Evolutionary conservation across 768 basidiomycete species (phyloP).

Genomic region (Hygrophorus pudorinus): DNA sequence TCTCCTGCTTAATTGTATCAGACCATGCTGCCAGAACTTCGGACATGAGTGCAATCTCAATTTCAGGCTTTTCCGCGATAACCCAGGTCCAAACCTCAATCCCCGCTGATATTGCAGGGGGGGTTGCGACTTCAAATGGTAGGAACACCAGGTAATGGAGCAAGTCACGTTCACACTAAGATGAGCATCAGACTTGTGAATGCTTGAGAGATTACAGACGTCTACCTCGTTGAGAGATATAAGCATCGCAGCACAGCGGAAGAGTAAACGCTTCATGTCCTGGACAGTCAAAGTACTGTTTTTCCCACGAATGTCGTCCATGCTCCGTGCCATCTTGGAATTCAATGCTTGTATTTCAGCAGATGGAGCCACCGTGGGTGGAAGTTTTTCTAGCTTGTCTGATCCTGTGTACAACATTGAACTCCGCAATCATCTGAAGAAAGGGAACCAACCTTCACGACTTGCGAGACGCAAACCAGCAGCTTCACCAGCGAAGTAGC

Average conservation of each 20-base stretch:
- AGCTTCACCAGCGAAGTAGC: conserved; percentile 83
- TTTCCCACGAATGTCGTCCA: conserved; percentile 62
- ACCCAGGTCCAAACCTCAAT: conserved; percentile 97
- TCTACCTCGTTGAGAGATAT: conserved; percentile 57
- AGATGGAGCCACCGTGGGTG: conserved; percentile 48
- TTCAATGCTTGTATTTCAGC: conserved; percentile 60
- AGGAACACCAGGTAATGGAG: conserved; percentile 80
- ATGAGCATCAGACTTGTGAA: background rate
- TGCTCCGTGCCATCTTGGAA: conserved; percentile 53
- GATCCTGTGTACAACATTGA: conserved; percentile 28
- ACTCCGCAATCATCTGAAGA: background rate
- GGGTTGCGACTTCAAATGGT: conserved; percentile 85
- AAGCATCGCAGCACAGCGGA: conserved; percentile 76
- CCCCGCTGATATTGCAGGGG: conserved; percentile 75
- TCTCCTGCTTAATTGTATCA: conserved; percentile 62
- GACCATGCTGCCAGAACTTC: conserved; percentile 88
- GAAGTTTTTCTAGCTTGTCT: conserved; percentile 49
- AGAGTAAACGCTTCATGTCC: conserved; percentile 77
- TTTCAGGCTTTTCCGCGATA: conserved; percentile 71
- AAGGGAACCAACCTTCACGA: conserved; percentile 39
- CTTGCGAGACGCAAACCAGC: conserved; percentile 70
- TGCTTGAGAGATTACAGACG: background rate
- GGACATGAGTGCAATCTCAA: conserved; percentile 76
- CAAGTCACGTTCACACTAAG: conserved; percentile 74
- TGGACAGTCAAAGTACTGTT: conserved; percentile 65